These are phyloP conservation scores for Colletotrichum navitas DNA, from an alignment of 2,329 filamentous ascomycete genomes.

Conservation along the genomic window DNA sequence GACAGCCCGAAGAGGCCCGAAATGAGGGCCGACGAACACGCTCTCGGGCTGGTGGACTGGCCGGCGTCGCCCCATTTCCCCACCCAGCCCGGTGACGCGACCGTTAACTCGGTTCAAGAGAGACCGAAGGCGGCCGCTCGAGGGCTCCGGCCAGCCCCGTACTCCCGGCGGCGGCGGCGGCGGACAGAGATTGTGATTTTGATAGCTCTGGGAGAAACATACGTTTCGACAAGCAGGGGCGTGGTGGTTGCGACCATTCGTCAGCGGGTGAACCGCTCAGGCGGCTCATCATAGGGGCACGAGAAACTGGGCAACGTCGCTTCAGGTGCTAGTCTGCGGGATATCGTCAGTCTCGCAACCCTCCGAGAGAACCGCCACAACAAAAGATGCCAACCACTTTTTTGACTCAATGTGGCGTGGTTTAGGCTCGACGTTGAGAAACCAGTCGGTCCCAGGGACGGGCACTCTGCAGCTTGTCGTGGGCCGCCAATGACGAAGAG, in stretches of 20 bases:
- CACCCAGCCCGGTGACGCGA: not conserved
- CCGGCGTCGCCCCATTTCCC: not conserved
- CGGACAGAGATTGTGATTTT: not conserved
- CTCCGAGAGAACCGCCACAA: conserved; percentile 9
- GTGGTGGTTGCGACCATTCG: not conserved
- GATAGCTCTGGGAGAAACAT: not conserved
- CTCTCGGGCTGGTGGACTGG: not conserved
- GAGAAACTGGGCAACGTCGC: not conserved
- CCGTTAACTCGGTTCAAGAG: not conserved
- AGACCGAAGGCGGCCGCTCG: conserved; percentile 1
- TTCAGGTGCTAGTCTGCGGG: conserved; percentile 5
- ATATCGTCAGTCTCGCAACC: conserved; percentile 21
- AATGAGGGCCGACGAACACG: conserved; percentile 30
- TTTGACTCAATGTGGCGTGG: conserved; percentile 37
- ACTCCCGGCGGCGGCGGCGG: not conserved
- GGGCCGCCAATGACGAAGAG: conserved; percentile 14
- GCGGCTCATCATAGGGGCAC: not conserved
- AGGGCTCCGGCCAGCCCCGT: not conserved
- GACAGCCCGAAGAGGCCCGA: conserved; percentile 14
- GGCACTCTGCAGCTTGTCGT: conserved; percentile 3
- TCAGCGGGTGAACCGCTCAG: not conserved
- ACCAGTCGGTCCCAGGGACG: conserved; percentile 28
- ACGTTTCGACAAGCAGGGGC: not conserved
- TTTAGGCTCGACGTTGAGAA: conserved; percentile 30
- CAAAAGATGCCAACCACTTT: conserved; percentile 22